Evolutionary conservation across 768 basidiomycete genomes (phyloP), one percentile per base, ranked within the genome.

Genomic region (Lactarius akahatsu): DNA sequence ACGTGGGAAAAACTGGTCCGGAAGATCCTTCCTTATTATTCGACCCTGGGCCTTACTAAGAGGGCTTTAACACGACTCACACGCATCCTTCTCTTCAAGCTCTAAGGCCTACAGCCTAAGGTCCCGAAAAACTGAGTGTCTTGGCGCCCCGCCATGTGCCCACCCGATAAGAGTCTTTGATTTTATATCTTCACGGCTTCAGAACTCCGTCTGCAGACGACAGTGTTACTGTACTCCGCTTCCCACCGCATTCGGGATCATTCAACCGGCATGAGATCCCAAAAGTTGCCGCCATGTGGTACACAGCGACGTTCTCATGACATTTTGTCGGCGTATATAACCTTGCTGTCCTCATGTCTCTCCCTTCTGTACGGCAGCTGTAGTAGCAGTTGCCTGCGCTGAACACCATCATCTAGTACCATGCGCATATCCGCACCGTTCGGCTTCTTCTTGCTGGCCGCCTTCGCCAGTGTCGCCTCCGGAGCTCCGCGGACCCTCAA

Each of bases 401-500:
- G 20, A 11, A 4, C n/a, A 23, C 9, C 10, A 23, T 23, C 10
- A 23, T 1, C 15, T 34, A 5, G 3, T 23, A 3, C 36, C n/a
- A 65, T 65, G 64, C 59, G 50, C 18, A 11, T 20, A 2, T 32
- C 10, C 26, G 2, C 57, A 7, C 30, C 15, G 0, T 18, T 45
- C 5, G 11, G 23, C 2, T 30, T 43, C 65, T 30, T 68, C 61
- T 59, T 20, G 16, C n/a, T 60, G 2, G 43, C 57, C 54, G 10
- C 18, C 26, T 40, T 66, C 8, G 36, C 45, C 10, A 2, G 16
- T 28, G 10, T 45, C 20, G 15, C 41, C 16, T 57, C 50, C 7
- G 62, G 56, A 16, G 20, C 32, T 20, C n/a, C 34, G 7, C 30
- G 3, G n/a, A 55, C 72, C 0, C 59, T 71, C 57, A 76, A 70